Evolutionary conservation across 768 basidiomycete genomes (phyloP), one percentile per base, ranked within the genome.

Genomic region (Lactarius trivialis): DNA sequence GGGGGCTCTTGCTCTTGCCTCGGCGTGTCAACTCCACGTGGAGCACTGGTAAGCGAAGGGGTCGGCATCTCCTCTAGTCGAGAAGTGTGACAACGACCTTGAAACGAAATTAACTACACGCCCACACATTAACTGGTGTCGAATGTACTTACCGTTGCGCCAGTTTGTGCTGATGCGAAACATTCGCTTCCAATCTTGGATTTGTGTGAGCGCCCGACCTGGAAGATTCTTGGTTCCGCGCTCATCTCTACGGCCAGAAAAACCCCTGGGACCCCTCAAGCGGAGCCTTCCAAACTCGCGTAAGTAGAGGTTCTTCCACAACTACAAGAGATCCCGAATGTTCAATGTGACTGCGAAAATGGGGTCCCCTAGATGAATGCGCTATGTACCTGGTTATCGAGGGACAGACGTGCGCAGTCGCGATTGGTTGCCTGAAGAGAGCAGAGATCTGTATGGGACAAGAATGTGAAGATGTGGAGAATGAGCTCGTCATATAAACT

Each of bases 131-230:
- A n/a, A 32, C 32, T 12, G 39, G 69, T 59, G 67, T 41, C 48
- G 50, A 56, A 50, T 51, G 36, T 59, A 70, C 78, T 66, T 68
- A 91, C 90, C 90, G 73, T 75, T 87, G 71, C 81, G 81, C 90
- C 90, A 92, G 67, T 91, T 91, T 17, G 84, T 84, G 67, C 87
- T 89, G 65, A 91, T 87, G 59, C 88, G 81, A 72, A 90, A 91
- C 89, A 91, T 90, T 82, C 83, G 88, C 72, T 89, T 91, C 89
- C 89, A 92, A 69, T 89, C 84, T 70, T 79, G 82, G 51, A 73
- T 61, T 33, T 75, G 70, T 37, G 74, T 65, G 45, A 59, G 54
- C 30, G 41, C 80, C 70, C 85, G 73, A 30, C 77, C 78, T 12
- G 88, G 88, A 32, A 91, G 74, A 2, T 80, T 76, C 68, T 77